Base-by-base conservation (phyloP, 1,284 basidiomycete genomes). In the Rhodotorula sp. region DNA sequence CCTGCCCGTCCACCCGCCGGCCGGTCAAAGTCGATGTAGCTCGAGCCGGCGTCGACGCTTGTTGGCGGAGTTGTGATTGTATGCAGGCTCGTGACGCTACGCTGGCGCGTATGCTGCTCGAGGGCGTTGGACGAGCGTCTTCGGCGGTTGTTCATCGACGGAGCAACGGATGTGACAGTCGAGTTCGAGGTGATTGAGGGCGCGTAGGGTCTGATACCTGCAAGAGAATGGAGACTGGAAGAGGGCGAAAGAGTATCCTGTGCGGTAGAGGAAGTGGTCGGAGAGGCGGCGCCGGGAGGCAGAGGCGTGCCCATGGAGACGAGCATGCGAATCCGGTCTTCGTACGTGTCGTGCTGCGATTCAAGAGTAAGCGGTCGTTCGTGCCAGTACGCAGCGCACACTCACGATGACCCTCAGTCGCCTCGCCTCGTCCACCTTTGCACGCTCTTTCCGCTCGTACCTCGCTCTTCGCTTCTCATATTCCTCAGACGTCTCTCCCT, bases 321-420 rank as follows among this genome's bases (percentile, higher is more conserved):
- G 52, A 81, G 74, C 70, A 81, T 73, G 15, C 75, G 70, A 47
- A 81, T 79, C 7, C 80, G 78, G 62, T 81, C 80, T 30, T 78
- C 77, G 68, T 81, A 81, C 2, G 80, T 81, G 62, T 81, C 80
- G 74, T 81, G 80, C 78, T 78, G 60, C 26, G 4, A 44, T 7
- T 11, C 8, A 31, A 7, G n/a, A 4, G 13, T 20, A 10, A 16
- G 6, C 15, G 1, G 48, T 28, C 4, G 2, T 11, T 18, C 13
- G 30, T 46, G 34, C 40, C n/a, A n/a, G 22, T n/a, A 30, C 28
- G 22, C n/a, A 4, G 1, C 4, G 7, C 40, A 44, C 40, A 57
- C 78, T 67, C 67, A 78, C 78, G 53, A 81, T 81, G 28, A 81
- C 80, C 44, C 70, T 64, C 18, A 81, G 65, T 50, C 80, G 51